Conservation (phyloP, 2,329 filamentous ascomycete species). For the Trichoderma polysporum region DNA sequence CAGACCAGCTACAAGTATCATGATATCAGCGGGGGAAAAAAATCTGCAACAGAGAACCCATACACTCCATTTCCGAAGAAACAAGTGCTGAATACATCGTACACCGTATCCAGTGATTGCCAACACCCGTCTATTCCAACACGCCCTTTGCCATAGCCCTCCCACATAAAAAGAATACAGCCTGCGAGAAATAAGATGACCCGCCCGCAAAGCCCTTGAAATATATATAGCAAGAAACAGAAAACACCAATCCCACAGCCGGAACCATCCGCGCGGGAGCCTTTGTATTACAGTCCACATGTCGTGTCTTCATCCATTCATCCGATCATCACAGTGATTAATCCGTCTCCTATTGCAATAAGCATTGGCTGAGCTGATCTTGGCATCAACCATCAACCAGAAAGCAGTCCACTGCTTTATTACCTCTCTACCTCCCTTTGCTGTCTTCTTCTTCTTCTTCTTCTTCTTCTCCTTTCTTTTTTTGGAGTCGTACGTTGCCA, state of each 20-base stretch:
- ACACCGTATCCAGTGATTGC: conserved; percentile 19
- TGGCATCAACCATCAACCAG: neutral
- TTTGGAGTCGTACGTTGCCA: neutral
- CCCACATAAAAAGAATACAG: conserved; percentile 9
- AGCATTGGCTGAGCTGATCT: neutral
- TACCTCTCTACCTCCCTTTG: neutral
- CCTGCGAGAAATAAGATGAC: neutral
- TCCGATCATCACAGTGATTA: conserved; percentile 33
- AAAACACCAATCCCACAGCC: neutral
- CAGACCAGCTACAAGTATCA: neutral
- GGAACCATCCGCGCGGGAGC: neutral
- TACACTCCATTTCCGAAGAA: conserved; percentile 1
- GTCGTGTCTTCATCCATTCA: conserved; percentile 36
- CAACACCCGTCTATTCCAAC: conserved; percentile 20
- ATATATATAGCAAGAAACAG: conserved; percentile 18
- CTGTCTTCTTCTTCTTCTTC: neutral
- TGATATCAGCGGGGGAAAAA: conserved; percentile 12
- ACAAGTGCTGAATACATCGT: conserved; percentile 7
- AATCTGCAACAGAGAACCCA: neutral
- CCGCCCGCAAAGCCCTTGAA: neutral
- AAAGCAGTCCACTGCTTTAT: neutral
- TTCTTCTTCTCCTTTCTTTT: neutral
- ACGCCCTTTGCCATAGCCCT: conserved; percentile 13
- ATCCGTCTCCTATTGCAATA: conserved; percentile 26
- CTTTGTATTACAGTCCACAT: conserved; percentile 22